Evolutionary conservation across 225 moss, liverwort and hornwort species (phyloP), one percentile per base, ranked within the genome.

Genomic region (Antitrichia curtipendula): DNA sequence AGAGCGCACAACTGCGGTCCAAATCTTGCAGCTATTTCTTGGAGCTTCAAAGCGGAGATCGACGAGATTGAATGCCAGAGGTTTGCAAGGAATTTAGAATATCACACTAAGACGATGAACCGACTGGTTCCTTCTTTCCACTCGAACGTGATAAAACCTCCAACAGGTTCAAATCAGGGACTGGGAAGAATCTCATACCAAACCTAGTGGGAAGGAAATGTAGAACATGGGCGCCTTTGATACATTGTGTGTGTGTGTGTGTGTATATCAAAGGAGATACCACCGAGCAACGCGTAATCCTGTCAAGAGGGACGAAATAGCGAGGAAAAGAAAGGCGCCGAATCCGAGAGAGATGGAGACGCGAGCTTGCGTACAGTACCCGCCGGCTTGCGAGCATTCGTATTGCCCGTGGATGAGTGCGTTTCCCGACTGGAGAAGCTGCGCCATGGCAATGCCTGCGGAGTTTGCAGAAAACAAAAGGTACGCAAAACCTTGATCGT

Each of bases 401-500:
- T 83, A 87, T 28, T 62, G 79, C 38, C 87, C 89, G 40, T 54
- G 66, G 77, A 95, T 93, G 60, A 63, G 49, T 41, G 88, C 59
- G 65, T 53, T 85, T 53, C 91, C 91, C 16, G 92, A 86, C 66
- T 93, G 95, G 4, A 95, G 88, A 63, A 92, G 91, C 86, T 92
- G 93, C 13, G 91, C 92, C 92, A 92, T 91, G 10, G 92, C 92
- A 85, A 92, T 89, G 70, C 95, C 95, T 20, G 88, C 92, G 21
- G 93, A 93, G 72, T 76, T 91, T 13, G 93, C 95, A 32, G 95
- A 95, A 86, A 95, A 95, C 64, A 93, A 63, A 18, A 95, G 91
- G 88, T 95, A 95, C 6, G 93, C 92, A 65, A 95, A 95, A 64
- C 95, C 95, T 88, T 92, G 94, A 38, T 94, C 94, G 52, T 94